A percentile compares a stretch with the other conserved stretches of the same genome.
Conservation (phyloP, 2,329 filamentous ascomycete genomes). For the Westerdykella aurantiaca region DNA sequence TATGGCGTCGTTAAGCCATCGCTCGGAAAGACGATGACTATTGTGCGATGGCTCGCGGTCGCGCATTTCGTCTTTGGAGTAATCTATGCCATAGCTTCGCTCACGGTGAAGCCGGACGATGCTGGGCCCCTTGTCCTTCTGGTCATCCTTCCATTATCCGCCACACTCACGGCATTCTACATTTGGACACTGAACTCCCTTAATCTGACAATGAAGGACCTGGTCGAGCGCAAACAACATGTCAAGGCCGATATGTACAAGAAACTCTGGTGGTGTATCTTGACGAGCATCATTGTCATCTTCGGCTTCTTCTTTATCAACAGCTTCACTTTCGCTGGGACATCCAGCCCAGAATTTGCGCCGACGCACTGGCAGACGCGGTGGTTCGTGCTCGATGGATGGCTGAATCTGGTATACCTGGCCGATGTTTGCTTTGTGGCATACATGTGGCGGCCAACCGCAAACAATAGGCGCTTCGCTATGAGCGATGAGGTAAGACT, state of each 20-base stretch:
- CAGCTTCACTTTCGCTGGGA: conserved; percentile 87
- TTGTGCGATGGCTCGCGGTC: conserved; percentile 82
- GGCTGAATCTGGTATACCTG: conserved; percentile 94
- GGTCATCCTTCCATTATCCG: conserved; percentile 86
- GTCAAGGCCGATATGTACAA: conserved; percentile 95
- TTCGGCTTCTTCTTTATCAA: conserved; percentile 99
- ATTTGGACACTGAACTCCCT: conserved; percentile 97
- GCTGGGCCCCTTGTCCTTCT: conserved; percentile 87
- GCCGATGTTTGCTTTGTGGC: conserved; percentile 89
- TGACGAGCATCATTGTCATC: conserved; percentile 86
- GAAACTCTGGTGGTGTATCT: conserved; percentile 97
- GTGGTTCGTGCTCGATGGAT: conserved; percentile 96
- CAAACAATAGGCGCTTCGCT: conserved; percentile 92
- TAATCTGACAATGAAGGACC: conserved; percentile 89
- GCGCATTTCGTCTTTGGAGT: conserved; percentile 93
- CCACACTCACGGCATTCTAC: conserved; percentile 91
- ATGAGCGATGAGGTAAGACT: conserved; percentile 85
- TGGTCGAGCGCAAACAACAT: conserved; percentile 89
- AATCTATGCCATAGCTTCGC: conserved; percentile 83
- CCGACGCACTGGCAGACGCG: conserved; percentile 95
- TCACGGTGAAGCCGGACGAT: conserved; percentile 82
- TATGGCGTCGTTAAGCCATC: conserved; percentile 96
- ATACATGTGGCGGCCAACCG: conserved; percentile 93
- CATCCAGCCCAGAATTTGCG: conserved; percentile 79
- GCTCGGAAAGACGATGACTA: conserved; percentile 88